Evolutionary conservation across 2,329 filamentous ascomycete species (phyloP).

Genomic region (Cladorrhinum sp.): DNA sequence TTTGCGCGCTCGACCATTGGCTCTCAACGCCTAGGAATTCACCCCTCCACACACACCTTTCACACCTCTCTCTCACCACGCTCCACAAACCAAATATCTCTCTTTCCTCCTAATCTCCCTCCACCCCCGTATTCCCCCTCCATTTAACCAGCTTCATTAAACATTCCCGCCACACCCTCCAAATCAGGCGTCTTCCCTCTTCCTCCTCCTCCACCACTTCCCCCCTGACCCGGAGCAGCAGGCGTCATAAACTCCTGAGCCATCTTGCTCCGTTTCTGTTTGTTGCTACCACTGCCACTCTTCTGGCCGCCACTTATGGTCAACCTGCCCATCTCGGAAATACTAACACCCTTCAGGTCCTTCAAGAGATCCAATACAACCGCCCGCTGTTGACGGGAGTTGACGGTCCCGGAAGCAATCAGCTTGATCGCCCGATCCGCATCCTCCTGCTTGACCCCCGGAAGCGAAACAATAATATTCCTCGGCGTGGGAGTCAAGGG

Average conservation of each 20-base stretch:
- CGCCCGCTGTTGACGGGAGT: conserved; percentile 73
- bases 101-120: too few species aligned
- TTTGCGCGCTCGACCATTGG: too few species aligned
- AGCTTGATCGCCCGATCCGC: conserved; percentile 63
- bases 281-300: conserved; percentile 34
- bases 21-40: too few species aligned
- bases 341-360: conserved; percentile 82
- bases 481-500: conserved; percentile 67
- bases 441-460: conserved; percentile 67
- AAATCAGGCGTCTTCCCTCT: conserved; percentile 47
- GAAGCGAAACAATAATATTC: conserved; percentile 73
- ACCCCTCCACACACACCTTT: too few species aligned
- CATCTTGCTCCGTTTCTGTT: conserved; percentile 54
- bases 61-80: too few species aligned
- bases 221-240: conserved; percentile 27
- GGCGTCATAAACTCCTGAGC: conserved; percentile 64
- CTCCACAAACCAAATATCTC: too few species aligned
- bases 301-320: conserved; percentile 43
- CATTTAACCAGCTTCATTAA: conserved; percentile 30
- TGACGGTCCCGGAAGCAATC: conserved; percentile 55
- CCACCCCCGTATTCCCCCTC: too few species aligned
- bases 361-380: conserved; percentile 82
- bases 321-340: conserved; percentile 90
- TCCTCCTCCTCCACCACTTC: conserved; percentile 29
- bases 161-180: conserved; percentile 55